A percentile compares a stretch with the other conserved stretches of the same genome.
These are phyloP conservation scores for Salvia rosmarinus DNA, from an alignment of 257 asterid species.

Conservation along the genomic window DNA sequence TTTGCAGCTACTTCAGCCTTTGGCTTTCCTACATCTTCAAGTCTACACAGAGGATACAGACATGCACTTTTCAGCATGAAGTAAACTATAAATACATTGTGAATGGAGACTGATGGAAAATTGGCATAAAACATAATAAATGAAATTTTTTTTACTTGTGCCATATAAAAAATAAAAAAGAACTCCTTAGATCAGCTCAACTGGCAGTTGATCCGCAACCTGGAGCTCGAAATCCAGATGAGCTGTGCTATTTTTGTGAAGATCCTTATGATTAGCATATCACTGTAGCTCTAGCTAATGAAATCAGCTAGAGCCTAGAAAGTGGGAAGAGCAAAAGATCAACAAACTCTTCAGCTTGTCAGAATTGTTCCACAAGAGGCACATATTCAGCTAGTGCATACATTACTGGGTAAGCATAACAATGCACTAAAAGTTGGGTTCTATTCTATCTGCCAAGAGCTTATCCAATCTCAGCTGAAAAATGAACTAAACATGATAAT, in stretches of 20 bases:
- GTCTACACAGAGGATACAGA: constrained; percentile 51
- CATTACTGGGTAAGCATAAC: constrained; percentile 23
- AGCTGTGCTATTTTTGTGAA: not conserved
- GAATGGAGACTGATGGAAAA: constrained; percentile 10
- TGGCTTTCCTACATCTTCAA: constrained; percentile 97
- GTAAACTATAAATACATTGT: constrained; percentile 11
- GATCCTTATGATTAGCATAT: not conserved
- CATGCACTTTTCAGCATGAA: constrained; percentile 27
- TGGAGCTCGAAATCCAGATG: constrained; percentile 19
- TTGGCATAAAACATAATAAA: constrained; percentile 5
- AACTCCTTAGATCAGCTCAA: not conserved
- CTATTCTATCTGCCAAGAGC: constrained; percentile 24
- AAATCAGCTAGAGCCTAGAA: constrained; percentile 11
- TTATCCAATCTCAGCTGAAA: constrained; percentile 20
- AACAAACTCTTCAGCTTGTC: not conserved
- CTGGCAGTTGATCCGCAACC: constrained; percentile 17
- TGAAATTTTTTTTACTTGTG: constrained; percentile 10
- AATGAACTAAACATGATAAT: constrained; percentile 20
- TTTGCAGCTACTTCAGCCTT: constrained; percentile 99
- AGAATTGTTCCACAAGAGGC: not conserved
- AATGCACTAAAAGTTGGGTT: not conserved
- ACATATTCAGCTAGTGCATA: not conserved
- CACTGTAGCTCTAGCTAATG: constrained; percentile 9
- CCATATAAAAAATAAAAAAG: not conserved
- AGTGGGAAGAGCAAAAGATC: not conserved